phyloP scores from a whole-genome alignment of 768 basidiomycete genomes.

The Tubosaeta sp. region DNA sequence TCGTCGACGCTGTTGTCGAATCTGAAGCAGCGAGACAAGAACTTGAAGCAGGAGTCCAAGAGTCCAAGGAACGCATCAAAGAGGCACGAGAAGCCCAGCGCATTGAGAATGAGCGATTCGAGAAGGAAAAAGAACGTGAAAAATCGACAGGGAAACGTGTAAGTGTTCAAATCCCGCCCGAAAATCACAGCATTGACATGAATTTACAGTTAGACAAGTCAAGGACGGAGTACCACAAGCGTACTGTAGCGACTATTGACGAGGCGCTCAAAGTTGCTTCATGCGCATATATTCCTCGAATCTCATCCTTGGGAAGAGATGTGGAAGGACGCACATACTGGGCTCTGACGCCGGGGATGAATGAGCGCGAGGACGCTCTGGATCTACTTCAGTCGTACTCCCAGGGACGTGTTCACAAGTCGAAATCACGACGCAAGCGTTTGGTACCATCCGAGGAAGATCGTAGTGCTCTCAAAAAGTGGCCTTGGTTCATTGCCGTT shows the following conservation, averaged over 20 bases:
- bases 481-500: constrained; percentile 77
- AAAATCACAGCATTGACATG: background rate
- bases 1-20: constrained; percentile 50
- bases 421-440: constrained; percentile 37
- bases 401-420: constrained; percentile 29
- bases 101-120: constrained; percentile 29
- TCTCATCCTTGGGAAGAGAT: constrained; percentile 64
- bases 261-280: constrained; percentile 48
- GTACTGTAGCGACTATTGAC: constrained; percentile 47
- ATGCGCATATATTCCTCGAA: constrained; percentile 48
- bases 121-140: constrained; percentile 46
- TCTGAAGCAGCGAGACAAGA: constrained; percentile 51
- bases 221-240: constrained; percentile 46
- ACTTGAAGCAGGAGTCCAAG: constrained; percentile 54
- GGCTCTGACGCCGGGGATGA: constrained; percentile 54
- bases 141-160: constrained; percentile 38
- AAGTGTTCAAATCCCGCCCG: background rate
- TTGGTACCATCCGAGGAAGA: constrained; percentile 43
- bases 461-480: constrained; percentile 50
- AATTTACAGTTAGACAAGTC: constrained; percentile 38
- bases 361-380: constrained; percentile 51
- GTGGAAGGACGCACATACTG: constrained; percentile 64
- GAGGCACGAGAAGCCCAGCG: constrained; percentile 47
- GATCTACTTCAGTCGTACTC: constrained; percentile 20
- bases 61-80: constrained; percentile 50